Evolutionary conservation across 352 stramenopile genomes (phyloP), one percentile per base, ranked within the genome.

Genomic region (Phytophthora vignae): DNA sequence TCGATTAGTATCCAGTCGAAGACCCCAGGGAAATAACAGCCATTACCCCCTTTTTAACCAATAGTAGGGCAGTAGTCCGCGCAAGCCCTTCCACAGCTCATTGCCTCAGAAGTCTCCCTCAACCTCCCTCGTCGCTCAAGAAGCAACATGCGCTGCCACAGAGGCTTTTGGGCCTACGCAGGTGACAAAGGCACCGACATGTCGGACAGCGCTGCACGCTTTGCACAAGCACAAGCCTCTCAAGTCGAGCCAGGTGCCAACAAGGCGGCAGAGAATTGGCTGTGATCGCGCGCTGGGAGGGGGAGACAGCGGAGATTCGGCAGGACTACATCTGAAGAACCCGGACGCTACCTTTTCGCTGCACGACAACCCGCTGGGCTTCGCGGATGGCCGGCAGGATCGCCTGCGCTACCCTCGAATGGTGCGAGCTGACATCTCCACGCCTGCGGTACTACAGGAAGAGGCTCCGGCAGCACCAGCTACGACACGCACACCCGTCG

Each of bases 81-180:
- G 22, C 22, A 25, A 25, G 25, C 25, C 25, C 25, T 4, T 29
- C 4, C 25, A 29, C 1, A 29, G 25, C 25, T 40, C 33, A 40
- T 40, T 40, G 8, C 33, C 8, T 10, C 33, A 40, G 33, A 40
- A 12, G 9, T 12, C 33, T 14, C 33, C 10, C 10, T 15, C 33
- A 5, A 11, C 8, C 33, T 40, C 33, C 33, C 33, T 40, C 12
- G 9, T 14, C 33, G 14, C 33, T 12, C 33, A 40, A 15, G 10
- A 11, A 40, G 15, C 33, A 50, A 50, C 27, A 64, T 64, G 56
- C 44, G 17, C 17, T 64, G 17, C 44, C 58, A 64, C 44, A 22
- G 42, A 55, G 29, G 27, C 42, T 64, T 64, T 14, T 64, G 27
- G 46, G 19, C 42, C 17, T 49, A 49, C 27, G 29, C 58, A 19